Percentiles rank a stretch among this genome's conserved stretches.
Conservation (phyloP, 2,329 filamentous ascomycete species). For the Colletotrichum sp. region DNA sequence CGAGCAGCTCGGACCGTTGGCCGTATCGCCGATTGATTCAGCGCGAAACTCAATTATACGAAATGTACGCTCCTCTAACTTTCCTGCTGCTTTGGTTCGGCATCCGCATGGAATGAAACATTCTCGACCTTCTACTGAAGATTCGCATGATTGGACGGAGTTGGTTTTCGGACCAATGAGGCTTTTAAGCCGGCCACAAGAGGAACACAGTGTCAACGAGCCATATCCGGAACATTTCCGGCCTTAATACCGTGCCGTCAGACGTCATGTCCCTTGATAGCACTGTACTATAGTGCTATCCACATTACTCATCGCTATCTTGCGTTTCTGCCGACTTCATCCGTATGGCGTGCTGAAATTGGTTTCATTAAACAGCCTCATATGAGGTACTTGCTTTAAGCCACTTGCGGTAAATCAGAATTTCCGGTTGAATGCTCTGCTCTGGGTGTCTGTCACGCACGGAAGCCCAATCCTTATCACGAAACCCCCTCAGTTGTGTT, state of each 20-base stretch:
- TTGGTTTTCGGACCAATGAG: not conserved
- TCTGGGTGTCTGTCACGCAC: rapidly evolving
- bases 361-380: not conserved
- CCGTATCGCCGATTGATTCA: not conserved
- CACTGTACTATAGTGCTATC: rapidly evolving
- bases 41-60: not conserved
- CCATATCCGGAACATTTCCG: not conserved
- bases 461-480: not conserved
- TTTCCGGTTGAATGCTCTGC: not conserved
- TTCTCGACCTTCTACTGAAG: not conserved
- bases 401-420: no score
- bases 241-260: rapidly evolving
- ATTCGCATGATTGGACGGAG: rapidly evolving
- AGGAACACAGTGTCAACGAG: rapidly evolving
- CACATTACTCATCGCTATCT: not conserved
- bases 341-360: not conserved
- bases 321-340: not conserved
- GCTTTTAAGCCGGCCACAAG: not conserved
- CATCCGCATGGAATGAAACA: rapidly evolving
- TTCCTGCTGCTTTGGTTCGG: not conserved
- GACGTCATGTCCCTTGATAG: rapidly evolving
- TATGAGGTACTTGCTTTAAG: no score
- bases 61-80: not conserved
- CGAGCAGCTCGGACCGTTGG: not conserved
- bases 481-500: not conserved